Evolutionary conservation across 2,329 filamentous ascomycete species (phyloP), one percentile per base, ranked within the genome.

Genomic region (Coleophoma eucalyptorum): DNA sequence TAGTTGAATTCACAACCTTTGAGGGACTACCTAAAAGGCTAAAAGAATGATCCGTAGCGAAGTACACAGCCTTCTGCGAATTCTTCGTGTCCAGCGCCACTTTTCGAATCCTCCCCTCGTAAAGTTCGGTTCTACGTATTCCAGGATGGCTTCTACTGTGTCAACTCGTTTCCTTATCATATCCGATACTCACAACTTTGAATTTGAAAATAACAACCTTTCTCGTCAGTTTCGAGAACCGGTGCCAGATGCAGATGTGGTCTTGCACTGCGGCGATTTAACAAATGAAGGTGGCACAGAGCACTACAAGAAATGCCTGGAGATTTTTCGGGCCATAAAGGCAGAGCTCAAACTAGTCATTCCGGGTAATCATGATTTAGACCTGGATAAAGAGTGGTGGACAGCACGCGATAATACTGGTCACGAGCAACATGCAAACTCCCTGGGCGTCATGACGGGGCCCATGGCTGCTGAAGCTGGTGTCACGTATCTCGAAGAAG

Each of bases 311-410:
- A 50, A 53, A 3, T 54, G 64, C 1, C 41, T 73, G 1, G 37
- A 50, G 16, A 55, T 61, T 45, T 52, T 63, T 2, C 46, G 52
- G 12, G 57, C 58, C 1, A 72, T 79, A 34, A 66, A 77, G 13
- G 80, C 80, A 2, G 72, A 75, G 8, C 63, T 85, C 5, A 86
- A 84, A 58, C 68, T 86, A 20, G 75, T 85, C 18, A 84, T 86
- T 52, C 76, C 81, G 0, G 82, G 82, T 0, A 85, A 85, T 59
- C 82, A 86, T 64, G 81, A 84, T 58, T 68, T 82, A 41, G 77
- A 74, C 4, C 70, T 85, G 1, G 80, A 86, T 55, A n/a, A 31
- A 20, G 33, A 54, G 3, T 52, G 50, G 18, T 60, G 56, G 53
- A 18, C 35, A 37, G 16, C 20, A 21, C 13, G 31, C 1, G 53